These are phyloP conservation scores for Oryza coarctata DNA, from an alignment of 176 grass and related monocot species.

Conservation along the genomic window DNA sequence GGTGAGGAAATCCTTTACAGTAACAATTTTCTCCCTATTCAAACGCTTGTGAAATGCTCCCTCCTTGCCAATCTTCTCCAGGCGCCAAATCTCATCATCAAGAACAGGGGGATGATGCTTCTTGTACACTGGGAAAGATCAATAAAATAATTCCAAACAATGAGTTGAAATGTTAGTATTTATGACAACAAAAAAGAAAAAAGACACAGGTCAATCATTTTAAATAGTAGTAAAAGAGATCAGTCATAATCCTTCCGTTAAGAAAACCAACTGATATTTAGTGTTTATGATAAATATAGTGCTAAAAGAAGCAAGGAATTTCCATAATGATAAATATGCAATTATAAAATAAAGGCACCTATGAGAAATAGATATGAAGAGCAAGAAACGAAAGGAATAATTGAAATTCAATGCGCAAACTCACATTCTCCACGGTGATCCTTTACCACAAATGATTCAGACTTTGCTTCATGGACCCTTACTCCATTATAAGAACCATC, in stretches of 20 bases:
- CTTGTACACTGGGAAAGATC: conserved; percentile 76
- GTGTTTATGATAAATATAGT: conserved; percentile 1
- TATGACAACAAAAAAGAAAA: background rate
- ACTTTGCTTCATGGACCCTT: conserved; percentile 80
- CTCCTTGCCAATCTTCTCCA: conserved; percentile 98
- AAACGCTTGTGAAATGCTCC: conserved; percentile 96
- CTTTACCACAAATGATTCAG: conserved; percentile 86
- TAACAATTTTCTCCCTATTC: conserved; percentile 61
- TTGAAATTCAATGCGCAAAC: conserved; percentile 39
- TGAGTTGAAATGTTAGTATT: conserved; percentile 17
- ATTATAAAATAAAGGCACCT: conserved; percentile 14
- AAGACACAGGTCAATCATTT: conserved; percentile 1
- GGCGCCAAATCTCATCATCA: conserved; percentile 86
- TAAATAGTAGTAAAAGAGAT: background rate
- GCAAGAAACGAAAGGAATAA: conserved; percentile 17
- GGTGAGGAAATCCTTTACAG: conserved; percentile 85
- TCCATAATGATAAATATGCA: background rate
- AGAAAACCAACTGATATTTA: background rate
- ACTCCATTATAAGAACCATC: conserved; percentile 71
- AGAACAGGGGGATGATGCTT: conserved; percentile 91
- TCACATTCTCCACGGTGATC: conserved; percentile 99
- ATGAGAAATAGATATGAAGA: background rate
- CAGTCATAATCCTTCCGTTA: background rate
- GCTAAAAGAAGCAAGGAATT: background rate
- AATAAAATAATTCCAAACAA: conserved; percentile 12